Conservation (phyloP, 306 rosid genomes). For the Cicer yamashitae region DNA sequence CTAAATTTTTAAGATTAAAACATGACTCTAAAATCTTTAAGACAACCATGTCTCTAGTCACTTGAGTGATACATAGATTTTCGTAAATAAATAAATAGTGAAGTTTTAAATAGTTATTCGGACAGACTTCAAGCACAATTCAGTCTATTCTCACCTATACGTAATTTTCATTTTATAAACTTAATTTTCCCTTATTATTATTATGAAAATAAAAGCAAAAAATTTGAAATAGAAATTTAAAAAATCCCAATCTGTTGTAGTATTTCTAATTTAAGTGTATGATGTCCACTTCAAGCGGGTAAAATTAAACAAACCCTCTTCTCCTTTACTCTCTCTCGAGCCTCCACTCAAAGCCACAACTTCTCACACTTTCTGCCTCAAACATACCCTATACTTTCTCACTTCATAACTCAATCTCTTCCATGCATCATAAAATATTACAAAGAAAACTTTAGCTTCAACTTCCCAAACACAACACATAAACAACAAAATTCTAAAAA, state of each 20-base stretch:
- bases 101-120: too few relatives aligned
- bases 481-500: background rate
- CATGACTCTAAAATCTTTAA: too few relatives aligned
- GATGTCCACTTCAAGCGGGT: slow-evolving; percentile 71
- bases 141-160: too few relatives aligned
- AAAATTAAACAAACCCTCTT: slow-evolving; percentile 56
- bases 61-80: too few relatives aligned
- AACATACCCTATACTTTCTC: slow-evolving; percentile 45
- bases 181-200: too few relatives aligned
- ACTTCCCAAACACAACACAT: slow-evolving; percentile 36
- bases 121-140: too few relatives aligned
- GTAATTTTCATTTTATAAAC: too few relatives aligned
- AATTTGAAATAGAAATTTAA: background rate
- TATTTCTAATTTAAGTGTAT: slow-evolving; percentile 48
- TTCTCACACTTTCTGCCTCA: slow-evolving; percentile 44
- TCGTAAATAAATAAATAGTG: too few relatives aligned
- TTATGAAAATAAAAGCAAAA: too few relatives aligned
- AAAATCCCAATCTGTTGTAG: background rate
- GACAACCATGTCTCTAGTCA: too few relatives aligned
- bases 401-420: slow-evolving; percentile 33
- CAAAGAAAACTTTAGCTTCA: slow-evolving; percentile 17
- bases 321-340: slow-evolving; percentile 49
- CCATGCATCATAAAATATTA: background rate
- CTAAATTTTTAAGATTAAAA: too few relatives aligned
- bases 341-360: slow-evolving; percentile 44